These are phyloP conservation scores for Agroathelia rolfsii DNA, from an alignment of 1,284 basidiomycete species.

Conservation along the genomic window DNA sequence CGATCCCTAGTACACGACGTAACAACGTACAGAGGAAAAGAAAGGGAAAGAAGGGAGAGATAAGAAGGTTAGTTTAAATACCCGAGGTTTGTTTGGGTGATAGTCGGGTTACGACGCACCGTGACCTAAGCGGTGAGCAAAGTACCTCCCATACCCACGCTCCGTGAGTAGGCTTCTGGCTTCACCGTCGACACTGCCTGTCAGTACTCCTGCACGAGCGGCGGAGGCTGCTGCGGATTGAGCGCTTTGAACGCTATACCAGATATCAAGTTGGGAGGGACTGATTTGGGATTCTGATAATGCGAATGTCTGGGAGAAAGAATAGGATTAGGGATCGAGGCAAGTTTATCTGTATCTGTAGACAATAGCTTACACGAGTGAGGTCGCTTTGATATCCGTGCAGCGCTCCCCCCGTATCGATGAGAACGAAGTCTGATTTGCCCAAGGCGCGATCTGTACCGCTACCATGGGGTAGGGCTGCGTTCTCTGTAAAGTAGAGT, in stretches of 20 bases:
- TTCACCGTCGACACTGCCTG: conserved; percentile 51
- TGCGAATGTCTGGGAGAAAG: conserved; percentile 51
- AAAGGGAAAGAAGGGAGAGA: not conserved
- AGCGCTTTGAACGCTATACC: conserved; percentile 59
- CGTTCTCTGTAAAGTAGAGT: conserved; percentile 48
- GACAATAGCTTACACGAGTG: conserved; percentile 50
- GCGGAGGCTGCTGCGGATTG: conserved; percentile 46
- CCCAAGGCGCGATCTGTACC: conserved; percentile 57
- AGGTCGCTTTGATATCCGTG: conserved; percentile 73
- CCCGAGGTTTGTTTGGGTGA: no score
- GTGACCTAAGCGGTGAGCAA: conserved; percentile 77
- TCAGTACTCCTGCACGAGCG: conserved; percentile 39
- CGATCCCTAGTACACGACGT: conserved; percentile 50
- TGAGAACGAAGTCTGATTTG: conserved; percentile 59
- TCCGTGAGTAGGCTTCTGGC: conserved; percentile 47
- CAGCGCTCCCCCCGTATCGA: conserved; percentile 65
- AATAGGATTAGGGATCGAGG: conserved; percentile 3
- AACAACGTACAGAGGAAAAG: conserved; percentile 3
- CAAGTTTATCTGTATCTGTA: not conserved
- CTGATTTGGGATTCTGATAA: conserved; percentile 49
- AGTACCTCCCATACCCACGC: conserved; percentile 46
- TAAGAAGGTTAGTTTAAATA: not conserved
- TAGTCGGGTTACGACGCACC: conserved; percentile 33
- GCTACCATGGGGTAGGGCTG: conserved; percentile 75
- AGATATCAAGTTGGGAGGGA: conserved; percentile 44